These are phyloP conservation scores for Heterobasidion parviporum DNA, from an alignment of 1,284 basidiomycete species.

Conservation along the genomic window DNA sequence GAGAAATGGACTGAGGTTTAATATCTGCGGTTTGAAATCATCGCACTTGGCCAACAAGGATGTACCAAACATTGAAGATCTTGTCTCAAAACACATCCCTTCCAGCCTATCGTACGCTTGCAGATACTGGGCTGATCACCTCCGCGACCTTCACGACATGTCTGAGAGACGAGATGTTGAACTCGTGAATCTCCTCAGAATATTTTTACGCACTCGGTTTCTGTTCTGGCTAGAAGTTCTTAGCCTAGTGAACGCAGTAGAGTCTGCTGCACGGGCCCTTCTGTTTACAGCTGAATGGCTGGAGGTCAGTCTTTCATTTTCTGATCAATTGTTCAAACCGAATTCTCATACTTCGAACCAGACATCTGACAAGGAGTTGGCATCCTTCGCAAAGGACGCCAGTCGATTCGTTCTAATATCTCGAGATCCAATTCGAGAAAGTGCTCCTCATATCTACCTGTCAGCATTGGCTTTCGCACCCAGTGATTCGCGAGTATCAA, in stretches of 20 bases:
- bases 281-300: background rate
- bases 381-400: background rate
- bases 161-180: slow-evolving; percentile 4
- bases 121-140: slow-evolving; percentile 25
- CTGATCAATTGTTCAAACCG: background rate
- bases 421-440: background rate
- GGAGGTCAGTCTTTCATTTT: background rate
- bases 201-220: slow-evolving; percentile 11
- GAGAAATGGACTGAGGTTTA: slow-evolving; percentile 25
- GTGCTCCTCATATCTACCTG: background rate
- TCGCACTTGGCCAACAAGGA: slow-evolving; percentile 19
- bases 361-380: background rate
- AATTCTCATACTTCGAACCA: background rate
- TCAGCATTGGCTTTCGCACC: background rate
- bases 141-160: slow-evolving; percentile 8
- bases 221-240: background rate
- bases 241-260: background rate
- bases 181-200: slow-evolving; percentile 7
- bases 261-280: background rate
- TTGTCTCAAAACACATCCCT: slow-evolving; percentile 16
- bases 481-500: background rate
- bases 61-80: slow-evolving; percentile 11
- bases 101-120: slow-evolving; percentile 23
- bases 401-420: background rate
- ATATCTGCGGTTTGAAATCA: slow-evolving; percentile 21